A percentile compares a stretch with the other conserved stretches of the same genome.
phyloP scores from a whole-genome alignment of 352 stramenopile genomes.

The Halophytophthora polymorphica region DNA sequence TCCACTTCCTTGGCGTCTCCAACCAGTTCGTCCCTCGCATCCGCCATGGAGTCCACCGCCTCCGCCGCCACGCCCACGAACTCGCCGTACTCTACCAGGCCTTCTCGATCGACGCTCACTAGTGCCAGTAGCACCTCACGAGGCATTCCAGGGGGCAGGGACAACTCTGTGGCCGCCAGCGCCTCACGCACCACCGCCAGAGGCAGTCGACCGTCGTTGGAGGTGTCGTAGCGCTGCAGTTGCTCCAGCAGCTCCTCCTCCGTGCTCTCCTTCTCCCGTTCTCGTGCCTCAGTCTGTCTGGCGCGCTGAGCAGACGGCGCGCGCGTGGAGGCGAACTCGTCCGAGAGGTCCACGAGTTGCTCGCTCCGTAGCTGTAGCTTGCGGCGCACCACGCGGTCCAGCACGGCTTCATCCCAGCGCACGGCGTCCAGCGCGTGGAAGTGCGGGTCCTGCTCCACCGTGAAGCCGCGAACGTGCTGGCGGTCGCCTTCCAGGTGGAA shows the following conservation, averaged over 20 bases:
- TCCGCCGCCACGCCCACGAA: constrained; percentile 47
- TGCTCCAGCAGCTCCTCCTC: constrained; percentile 60
- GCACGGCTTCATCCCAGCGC: constrained; percentile 50
- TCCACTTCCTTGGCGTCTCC: constrained; percentile 9
- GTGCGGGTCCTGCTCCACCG: constrained; percentile 59
- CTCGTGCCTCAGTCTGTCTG: constrained; percentile 32
- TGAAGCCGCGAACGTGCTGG: constrained; percentile 48
- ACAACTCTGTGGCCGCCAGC: constrained; percentile 36
- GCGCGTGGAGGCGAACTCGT: constrained; percentile 64
- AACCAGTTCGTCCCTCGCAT: background rate
- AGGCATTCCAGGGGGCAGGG: constrained; percentile 10
- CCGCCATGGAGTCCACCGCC: constrained; percentile 44
- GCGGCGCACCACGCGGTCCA: constrained; percentile 53
- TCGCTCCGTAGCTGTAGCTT: constrained; percentile 48
- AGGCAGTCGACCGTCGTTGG: constrained; percentile 57
- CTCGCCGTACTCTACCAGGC: constrained; percentile 52
- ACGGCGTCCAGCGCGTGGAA: constrained; percentile 42
- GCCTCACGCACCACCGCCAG: constrained; percentile 44
- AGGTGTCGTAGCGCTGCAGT: constrained; percentile 60
- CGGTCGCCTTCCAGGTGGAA: constrained; percentile 49
- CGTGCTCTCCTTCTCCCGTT: constrained; percentile 33
- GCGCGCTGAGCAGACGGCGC: constrained; percentile 39
- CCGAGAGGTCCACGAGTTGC: constrained; percentile 42
- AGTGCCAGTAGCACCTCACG: constrained; percentile 57
- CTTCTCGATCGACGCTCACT: constrained; percentile 45